These are phyloP conservation scores for Podila epicladia DNA, from an alignment of 192 early-diverging fungal genomes.

Conservation along the genomic window DNA sequence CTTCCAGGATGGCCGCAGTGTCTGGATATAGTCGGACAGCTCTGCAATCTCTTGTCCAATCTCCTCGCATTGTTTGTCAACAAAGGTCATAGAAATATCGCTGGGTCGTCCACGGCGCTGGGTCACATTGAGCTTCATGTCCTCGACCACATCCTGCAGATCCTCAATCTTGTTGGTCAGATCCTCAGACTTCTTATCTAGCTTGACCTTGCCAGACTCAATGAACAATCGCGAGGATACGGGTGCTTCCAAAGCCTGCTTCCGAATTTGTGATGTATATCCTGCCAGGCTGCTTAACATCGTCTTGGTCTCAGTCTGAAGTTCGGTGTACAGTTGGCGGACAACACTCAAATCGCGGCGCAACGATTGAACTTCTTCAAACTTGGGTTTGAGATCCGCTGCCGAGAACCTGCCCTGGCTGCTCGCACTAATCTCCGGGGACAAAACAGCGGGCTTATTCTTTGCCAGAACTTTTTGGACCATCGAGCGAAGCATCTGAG, in stretches of 20 bases:
- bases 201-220: slow-evolving; percentile 66
- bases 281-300: slow-evolving; percentile 52
- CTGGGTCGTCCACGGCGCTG: slow-evolving; percentile 73
- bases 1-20: slow-evolving; percentile 78
- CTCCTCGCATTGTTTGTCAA: slow-evolving; percentile 59
- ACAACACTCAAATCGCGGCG: slow-evolving; percentile 60
- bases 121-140: slow-evolving; percentile 78
- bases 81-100: slow-evolving; percentile 60
- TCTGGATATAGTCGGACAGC: slow-evolving; percentile 67
- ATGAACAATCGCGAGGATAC: slow-evolving; percentile 59
- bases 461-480: slow-evolving; percentile 37
- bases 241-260: slow-evolving; percentile 42
- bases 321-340: slow-evolving; percentile 60
- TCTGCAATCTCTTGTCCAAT: slow-evolving; percentile 61
- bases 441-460: slow-evolving; percentile 7
- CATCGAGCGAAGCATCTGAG: slow-evolving; percentile 28
- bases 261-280: slow-evolving; percentile 43
- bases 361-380: slow-evolving; percentile 56
- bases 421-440: neutral
- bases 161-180: slow-evolving; percentile 67
- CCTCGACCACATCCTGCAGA: slow-evolving; percentile 73
- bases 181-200: slow-evolving; percentile 61
- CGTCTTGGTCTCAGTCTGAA: slow-evolving; percentile 56
- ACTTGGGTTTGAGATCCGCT: slow-evolving; percentile 50
- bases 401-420: slow-evolving; percentile 12